A percentile compares a stretch with the other conserved stretches of the same genome.
Conservation (phyloP, 1,139 yeast genomes). For the Kurtzmaniella quercitrusa region DNA sequence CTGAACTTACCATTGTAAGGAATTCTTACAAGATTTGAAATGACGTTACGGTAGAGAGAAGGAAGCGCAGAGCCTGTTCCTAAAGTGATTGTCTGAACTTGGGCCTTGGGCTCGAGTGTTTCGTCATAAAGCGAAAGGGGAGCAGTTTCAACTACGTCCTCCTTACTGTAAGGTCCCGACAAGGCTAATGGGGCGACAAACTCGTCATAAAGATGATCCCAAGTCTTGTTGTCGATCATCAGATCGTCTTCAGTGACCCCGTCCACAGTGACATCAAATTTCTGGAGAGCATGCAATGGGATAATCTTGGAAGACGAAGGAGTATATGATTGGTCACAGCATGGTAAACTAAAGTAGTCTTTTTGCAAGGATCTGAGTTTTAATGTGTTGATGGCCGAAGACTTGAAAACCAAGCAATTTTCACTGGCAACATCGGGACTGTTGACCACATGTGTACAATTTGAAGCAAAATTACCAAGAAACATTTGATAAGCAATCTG, state of each 20-base stretch:
- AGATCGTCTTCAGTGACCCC: constrained; percentile 21
- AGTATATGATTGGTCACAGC: neutral
- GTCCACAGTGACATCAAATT: constrained; percentile 21
- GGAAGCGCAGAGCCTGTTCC: constrained; percentile 98
- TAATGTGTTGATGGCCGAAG: constrained; percentile 50
- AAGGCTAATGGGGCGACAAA: constrained; percentile 30
- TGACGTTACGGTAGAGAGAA: constrained; percentile 76
- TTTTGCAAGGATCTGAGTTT: constrained; percentile 56
- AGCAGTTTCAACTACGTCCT: constrained; percentile 14
- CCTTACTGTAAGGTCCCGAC: constrained; percentile 11
- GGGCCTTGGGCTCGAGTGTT: constrained; percentile 31
- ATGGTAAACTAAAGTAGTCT: constrained; percentile 49
- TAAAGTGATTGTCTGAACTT: constrained; percentile 69
- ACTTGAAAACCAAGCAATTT: constrained; percentile 47
- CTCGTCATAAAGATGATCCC: constrained; percentile 41
- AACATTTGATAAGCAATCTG: constrained; percentile 41
- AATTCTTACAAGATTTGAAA: constrained; percentile 68
- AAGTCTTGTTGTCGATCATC: constrained; percentile 20
- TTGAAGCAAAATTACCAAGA: constrained; percentile 45
- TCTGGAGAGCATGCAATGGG: constrained; percentile 30
- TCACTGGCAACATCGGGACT: constrained; percentile 65
- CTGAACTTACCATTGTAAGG: constrained; percentile 46
- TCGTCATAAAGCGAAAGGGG: constrained; percentile 18
- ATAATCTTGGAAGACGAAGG: neutral
- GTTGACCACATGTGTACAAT: constrained; percentile 61